These are phyloP conservation scores for Nissolia schottii DNA, from an alignment of 306 rosid genomes.

Conservation along the genomic window DNA sequence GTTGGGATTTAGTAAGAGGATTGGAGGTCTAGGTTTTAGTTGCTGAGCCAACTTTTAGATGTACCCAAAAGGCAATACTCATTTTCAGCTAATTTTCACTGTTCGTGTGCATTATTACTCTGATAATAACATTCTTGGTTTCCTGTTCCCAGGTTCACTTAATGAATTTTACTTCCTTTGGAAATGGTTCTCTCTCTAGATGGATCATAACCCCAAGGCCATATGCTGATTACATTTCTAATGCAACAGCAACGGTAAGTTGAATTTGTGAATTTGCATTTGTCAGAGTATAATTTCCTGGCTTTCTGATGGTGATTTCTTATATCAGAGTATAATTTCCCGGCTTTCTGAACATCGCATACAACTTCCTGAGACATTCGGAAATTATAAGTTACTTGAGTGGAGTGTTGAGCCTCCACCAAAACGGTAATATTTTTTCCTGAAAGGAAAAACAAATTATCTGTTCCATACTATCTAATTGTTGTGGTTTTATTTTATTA, in stretches of 20 bases:
- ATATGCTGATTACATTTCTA: slow-evolving; percentile 53
- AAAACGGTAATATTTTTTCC: slow-evolving; percentile 45
- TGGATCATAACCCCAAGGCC: slow-evolving; percentile 65
- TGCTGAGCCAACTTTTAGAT: slow-evolving; percentile 1
- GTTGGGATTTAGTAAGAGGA: slow-evolving; percentile 6
- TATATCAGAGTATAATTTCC: slow-evolving; percentile 55
- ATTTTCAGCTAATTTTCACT: neutral
- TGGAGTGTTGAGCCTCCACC: slow-evolving; percentile 59
- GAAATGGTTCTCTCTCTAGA: slow-evolving; percentile 55
- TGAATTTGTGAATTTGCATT: slow-evolving; percentile 23
- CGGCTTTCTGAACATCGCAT: slow-evolving; percentile 61
- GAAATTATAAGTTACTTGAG: slow-evolving; percentile 57
- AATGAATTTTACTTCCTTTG: slow-evolving; percentile 45
- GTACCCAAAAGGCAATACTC: neutral
- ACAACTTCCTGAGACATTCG: slow-evolving; percentile 65
- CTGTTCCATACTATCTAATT: neutral
- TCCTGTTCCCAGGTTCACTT: slow-evolving; percentile 57
- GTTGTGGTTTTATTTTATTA: slow-evolving; percentile 10
- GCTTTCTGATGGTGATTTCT: slow-evolving; percentile 22
- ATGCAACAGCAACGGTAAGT: slow-evolving; percentile 66
- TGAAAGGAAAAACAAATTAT: neutral
- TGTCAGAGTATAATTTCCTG: no score
- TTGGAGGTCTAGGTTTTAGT: slow-evolving; percentile 8
- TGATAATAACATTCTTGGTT: slow-evolving; percentile 19
- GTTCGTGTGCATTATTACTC: slow-evolving; percentile 10